A percentile compares a stretch with the other conserved stretches of the same genome.
phyloP scores from a whole-genome alignment of 495 filamentous ascomycete genomes.

The Podospora comata region DNA sequence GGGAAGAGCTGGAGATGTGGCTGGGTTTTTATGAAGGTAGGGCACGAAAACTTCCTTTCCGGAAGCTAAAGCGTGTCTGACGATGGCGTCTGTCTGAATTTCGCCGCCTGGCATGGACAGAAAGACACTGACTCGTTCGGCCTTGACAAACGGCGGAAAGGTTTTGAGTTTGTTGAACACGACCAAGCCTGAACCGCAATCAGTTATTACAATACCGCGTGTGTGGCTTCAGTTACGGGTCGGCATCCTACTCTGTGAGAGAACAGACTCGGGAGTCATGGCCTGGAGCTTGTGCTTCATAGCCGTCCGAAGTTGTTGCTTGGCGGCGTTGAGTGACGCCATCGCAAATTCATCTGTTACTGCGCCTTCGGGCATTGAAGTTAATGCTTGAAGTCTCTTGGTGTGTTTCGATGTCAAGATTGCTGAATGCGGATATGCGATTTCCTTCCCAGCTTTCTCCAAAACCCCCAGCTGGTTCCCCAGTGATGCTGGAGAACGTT shows the following conservation, averaged over 20 bases:
- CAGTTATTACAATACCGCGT: not conserved
- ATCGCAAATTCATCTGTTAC: slow-evolving; percentile 16
- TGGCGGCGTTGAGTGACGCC: slow-evolving; percentile 50
- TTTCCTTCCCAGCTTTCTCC: not conserved
- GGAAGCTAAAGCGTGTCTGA: slow-evolving; percentile 68
- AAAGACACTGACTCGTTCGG: slow-evolving; percentile 76
- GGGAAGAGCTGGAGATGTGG: slow-evolving; percentile 43
- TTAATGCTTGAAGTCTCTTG: not conserved
- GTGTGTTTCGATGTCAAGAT: not conserved
- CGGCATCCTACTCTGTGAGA: slow-evolving; percentile 60
- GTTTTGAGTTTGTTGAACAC: slow-evolving; percentile 56
- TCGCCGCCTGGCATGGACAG: slow-evolving; percentile 88
- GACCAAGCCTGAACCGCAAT: slow-evolving; percentile 47
- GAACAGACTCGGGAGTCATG: slow-evolving; percentile 56
- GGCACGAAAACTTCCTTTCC: slow-evolving; percentile 90
- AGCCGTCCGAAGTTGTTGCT: slow-evolving; percentile 66
- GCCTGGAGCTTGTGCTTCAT: slow-evolving; percentile 62
- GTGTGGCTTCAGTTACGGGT: slow-evolving; percentile 5
- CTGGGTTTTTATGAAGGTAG: slow-evolving; percentile 66
- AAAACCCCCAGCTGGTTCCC: not conserved
- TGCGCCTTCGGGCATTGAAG: slow-evolving; percentile 1
- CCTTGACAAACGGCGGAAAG: slow-evolving; percentile 59
- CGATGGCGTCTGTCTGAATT: slow-evolving; percentile 74
- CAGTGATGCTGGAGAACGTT: not conserved
- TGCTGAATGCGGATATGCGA: not conserved